Evolutionary conservation across 2,329 filamentous ascomycete genomes (phyloP), one percentile per base, ranked within the genome.

Genomic region (Xylaria polymorpha): DNA sequence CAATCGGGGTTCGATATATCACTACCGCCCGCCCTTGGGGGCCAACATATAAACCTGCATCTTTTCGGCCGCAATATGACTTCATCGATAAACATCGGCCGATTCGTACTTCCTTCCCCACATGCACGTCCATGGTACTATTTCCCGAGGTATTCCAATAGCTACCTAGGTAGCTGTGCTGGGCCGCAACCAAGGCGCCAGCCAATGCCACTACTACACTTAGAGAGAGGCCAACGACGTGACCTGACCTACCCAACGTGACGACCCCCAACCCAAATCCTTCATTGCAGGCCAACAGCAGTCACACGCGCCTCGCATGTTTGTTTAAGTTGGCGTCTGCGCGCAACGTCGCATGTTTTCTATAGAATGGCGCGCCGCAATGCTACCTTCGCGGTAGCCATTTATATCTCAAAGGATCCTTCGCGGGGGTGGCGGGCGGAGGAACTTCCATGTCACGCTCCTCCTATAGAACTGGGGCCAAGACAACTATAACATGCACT

Each of bases 321-420:
- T 50, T 37, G 56, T 41, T 48, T 29, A 15, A 25, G 22, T 51
- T 25, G 6, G 48, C 48, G 25, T 51, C 22, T 12, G 43, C 22
- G 25, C 12, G 46, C 12, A 25, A 25, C 46, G 39, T 39, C 7
- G 35, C 10, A 37, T 37, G 35, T 1, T 57, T 32, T 50, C 44
- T 43, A 48, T 41, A 58, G 37, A 50, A 59, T 59, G 51, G 51
- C 22, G 5, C 9, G 55, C 46, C 14, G 48, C 39, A 14, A 41
- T 35, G 44, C 48, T 37, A 48, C 44, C 20, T 29, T 29, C 53
- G 9, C 22, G 59, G 59, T 55, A 29, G 60, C 60, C 60, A 59
- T 67, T 64, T 64, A 63, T 67, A 67, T 64, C 53, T 22, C 48
- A 25, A 7, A 57, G 60, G 39, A 55, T 37, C 53, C n/a, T 18